Percentiles rank a stretch among this genome's conserved stretches.
These are phyloP conservation scores for Chimonanthus praecox DNA, from an alignment of 164 flowering plant genomes.

Conservation along the genomic window DNA sequence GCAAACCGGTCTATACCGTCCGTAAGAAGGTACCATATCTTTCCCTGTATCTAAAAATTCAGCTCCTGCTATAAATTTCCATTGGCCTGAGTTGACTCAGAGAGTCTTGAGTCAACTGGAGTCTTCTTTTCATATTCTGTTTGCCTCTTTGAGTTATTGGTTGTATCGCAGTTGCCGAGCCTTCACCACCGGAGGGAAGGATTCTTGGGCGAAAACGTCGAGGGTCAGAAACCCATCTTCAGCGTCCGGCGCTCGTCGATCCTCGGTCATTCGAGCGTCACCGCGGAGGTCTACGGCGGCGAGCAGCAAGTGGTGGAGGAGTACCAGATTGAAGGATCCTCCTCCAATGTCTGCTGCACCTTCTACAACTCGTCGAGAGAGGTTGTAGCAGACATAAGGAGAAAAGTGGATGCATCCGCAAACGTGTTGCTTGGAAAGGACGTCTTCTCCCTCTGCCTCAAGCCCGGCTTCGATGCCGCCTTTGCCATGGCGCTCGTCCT, in stretches of 20 bases:
- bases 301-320: constrained; percentile 33
- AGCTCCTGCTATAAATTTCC: too few species aligned
- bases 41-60: too few species aligned
- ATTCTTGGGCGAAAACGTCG: constrained; percentile 56
- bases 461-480: constrained; percentile 80
- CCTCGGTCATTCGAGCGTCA: constrained; percentile 65
- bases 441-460: constrained; percentile 59
- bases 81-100: too few species aligned
- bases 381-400: constrained; percentile 66
- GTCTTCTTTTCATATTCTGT: too few species aligned
- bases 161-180: constrained; percentile 66
- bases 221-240: constrained; percentile 76
- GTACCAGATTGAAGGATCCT: constrained; percentile 82
- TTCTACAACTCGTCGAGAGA: constrained; percentile 31
- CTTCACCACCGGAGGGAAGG: constrained; percentile 96
- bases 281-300: constrained; percentile 60
- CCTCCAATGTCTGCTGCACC: constrained; percentile 52
- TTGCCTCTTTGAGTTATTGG: too few species aligned
- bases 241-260: constrained; percentile 85
- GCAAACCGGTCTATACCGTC: constrained; percentile 79
- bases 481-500: constrained; percentile 90
- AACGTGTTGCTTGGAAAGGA: constrained; percentile 81
- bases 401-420: constrained; percentile 68
- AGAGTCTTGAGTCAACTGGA: too few species aligned
- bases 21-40: constrained; percentile 58